These are phyloP conservation scores for Sporisorium scitamineum DNA, from an alignment of 1,284 basidiomycete species.

Conservation along the genomic window DNA sequence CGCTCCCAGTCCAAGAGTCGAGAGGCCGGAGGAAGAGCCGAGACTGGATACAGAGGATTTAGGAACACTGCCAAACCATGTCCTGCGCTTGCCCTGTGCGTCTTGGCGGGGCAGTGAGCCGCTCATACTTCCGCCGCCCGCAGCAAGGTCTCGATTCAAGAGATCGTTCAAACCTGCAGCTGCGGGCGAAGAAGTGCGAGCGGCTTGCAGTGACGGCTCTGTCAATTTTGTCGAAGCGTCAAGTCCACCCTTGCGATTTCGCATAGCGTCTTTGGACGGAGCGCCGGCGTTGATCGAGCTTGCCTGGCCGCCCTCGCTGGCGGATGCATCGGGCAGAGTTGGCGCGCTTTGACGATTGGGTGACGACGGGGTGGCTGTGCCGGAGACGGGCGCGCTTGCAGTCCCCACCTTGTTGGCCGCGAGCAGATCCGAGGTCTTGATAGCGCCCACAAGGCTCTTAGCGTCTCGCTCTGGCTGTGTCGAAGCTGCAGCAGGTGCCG, in stretches of 20 bases:
- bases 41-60: slow-evolving; percentile 31
- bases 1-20: slow-evolving; percentile 31
- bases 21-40: slow-evolving; percentile 35
- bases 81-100: slow-evolving; percentile 39
- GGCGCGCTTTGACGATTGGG: slow-evolving; percentile 11
- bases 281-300: slow-evolving; percentile 19
- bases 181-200: slow-evolving; percentile 38
- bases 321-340: not conserved
- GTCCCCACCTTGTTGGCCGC: slow-evolving; percentile 27
- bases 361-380: slow-evolving; percentile 32
- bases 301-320: slow-evolving; percentile 18
- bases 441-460: not conserved
- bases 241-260: slow-evolving; percentile 35
- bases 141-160: slow-evolving; percentile 45
- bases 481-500: slow-evolving; percentile 1
- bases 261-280: slow-evolving; percentile 18
- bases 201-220: slow-evolving; percentile 17
- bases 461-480: slow-evolving; percentile 16
- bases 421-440: slow-evolving; percentile 33
- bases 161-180: slow-evolving; percentile 50
- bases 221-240: slow-evolving; percentile 11
- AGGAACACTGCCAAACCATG: slow-evolving; percentile 41
- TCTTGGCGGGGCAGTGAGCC: slow-evolving; percentile 42
- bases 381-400: slow-evolving; percentile 46
- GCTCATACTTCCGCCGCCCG: slow-evolving; percentile 24